phyloP scores from a whole-genome alignment of 2,329 filamentous ascomycete species.

The Nakataea oryzae region DNA sequence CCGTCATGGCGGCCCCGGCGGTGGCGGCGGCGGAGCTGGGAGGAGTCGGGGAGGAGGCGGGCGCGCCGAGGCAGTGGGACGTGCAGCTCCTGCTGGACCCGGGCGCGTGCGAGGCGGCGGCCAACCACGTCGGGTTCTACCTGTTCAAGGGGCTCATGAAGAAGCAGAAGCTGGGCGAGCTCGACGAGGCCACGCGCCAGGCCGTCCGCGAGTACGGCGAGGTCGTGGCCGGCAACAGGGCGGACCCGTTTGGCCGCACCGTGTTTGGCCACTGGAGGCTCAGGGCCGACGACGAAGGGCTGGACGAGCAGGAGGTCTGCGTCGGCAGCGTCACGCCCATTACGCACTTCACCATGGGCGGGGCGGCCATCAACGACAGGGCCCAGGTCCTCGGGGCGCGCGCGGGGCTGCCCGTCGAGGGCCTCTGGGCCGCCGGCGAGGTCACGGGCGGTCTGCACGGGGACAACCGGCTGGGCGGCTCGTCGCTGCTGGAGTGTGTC shows the following conservation, averaged over 20 bases:
- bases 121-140: constrained; percentile 52
- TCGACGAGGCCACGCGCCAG: constrained; percentile 26
- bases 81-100: constrained; percentile 49
- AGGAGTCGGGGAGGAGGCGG: constrained; percentile 4
- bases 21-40: constrained; percentile 8
- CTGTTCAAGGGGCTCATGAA: constrained; percentile 49
- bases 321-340: constrained; percentile 52
- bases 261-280: constrained; percentile 47
- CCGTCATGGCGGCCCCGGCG: constrained; percentile 31
- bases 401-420: constrained; percentile 32
- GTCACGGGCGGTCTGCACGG: constrained; percentile 55
- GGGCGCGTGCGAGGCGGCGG: constrained; percentile 38
- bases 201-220: constrained; percentile 38
- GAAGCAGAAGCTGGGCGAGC: constrained; percentile 42
- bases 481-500: constrained; percentile 51
- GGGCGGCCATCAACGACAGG: constrained; percentile 43
- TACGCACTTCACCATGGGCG: constrained; percentile 58
- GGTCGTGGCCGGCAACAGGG: constrained; percentile 24
- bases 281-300: constrained; percentile 24
- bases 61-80: constrained; percentile 41
- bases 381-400: constrained; percentile 34
- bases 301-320: constrained; percentile 41
- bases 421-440: constrained; percentile 54
- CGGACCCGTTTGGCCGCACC: constrained; percentile 35
- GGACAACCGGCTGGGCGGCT: constrained; percentile 50